phyloP scores from a whole-genome alignment of 1,284 basidiomycete species.

The Ceratobasidium sp. region DNA sequence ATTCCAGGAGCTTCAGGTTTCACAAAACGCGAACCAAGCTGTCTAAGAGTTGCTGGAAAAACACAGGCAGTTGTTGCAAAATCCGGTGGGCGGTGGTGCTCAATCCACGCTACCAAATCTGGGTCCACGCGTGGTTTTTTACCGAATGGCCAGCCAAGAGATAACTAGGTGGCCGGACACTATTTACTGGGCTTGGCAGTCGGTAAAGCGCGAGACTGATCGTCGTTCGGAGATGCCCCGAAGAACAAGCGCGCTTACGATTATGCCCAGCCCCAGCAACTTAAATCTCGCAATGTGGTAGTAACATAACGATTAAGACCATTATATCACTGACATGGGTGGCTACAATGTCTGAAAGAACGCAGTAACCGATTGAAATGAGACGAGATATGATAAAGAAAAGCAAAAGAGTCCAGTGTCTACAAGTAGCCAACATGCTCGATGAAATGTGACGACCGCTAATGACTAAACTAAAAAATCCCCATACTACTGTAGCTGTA shows the following conservation, averaged over 20 bases:
- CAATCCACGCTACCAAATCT: neutral
- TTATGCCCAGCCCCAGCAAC: too few species aligned
- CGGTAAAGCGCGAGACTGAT: too few species aligned
- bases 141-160: neutral
- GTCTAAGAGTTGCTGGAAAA: neutral
- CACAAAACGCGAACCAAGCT: too few species aligned
- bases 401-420: slow-evolving; percentile 27
- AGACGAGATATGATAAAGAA: neutral
- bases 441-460: slow-evolving; percentile 6
- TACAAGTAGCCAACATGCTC: slow-evolving; percentile 10
- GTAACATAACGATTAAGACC: neutral
- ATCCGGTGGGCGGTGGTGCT: too few species aligned
- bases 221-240: too few species aligned
- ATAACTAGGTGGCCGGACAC: too few species aligned
- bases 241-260: too few species aligned
- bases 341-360: neutral
- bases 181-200: too few species aligned
- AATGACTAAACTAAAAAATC: slow-evolving; percentile 31
- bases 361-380: neutral
- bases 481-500: slow-evolving; percentile 27
- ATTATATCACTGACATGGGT: neutral
- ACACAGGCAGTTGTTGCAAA: neutral
- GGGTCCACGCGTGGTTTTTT: too few species aligned
- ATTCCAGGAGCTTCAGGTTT: neutral
- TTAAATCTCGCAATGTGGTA: too few species aligned